Evolutionary conservation across 352 stramenopile genomes (phyloP).

Genomic region (Globisporangium spinosum): DNA sequence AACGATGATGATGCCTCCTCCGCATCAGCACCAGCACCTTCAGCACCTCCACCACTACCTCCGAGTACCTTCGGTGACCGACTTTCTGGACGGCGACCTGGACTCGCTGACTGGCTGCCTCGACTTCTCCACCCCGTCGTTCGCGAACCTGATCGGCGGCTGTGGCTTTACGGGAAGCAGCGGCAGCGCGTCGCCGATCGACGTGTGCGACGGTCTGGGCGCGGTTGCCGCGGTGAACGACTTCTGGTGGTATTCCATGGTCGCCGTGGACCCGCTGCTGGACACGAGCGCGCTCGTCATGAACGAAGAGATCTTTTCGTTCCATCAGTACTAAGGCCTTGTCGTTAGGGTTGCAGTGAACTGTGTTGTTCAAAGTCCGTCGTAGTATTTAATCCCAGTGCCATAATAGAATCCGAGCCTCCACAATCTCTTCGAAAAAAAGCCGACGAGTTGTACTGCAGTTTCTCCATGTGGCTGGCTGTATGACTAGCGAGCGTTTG

Average conservation of each 20-base stretch:
- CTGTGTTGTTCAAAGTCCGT: neutral
- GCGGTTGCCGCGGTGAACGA: constrained; percentile 14
- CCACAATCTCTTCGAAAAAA: too few species aligned
- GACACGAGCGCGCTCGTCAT: constrained; percentile 1
- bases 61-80: neutral
- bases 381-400: constrained; percentile 13
- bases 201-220: constrained; percentile 17
- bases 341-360: neutral
- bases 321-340: neutral
- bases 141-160: neutral
- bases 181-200: constrained; percentile 16
- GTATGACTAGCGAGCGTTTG: too few species aligned
- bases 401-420: neutral
- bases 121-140: constrained; percentile 5
- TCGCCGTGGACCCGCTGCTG: neutral
- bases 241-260: constrained; percentile 11
- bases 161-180: neutral
- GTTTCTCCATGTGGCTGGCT: too few species aligned
- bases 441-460: too few species aligned
- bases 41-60: neutral
- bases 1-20: neutral
- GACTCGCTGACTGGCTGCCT: constrained; percentile 12
- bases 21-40: neutral
- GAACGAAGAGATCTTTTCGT: constrained; percentile 6
- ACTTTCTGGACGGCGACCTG: constrained; percentile 12